These are phyloP conservation scores for Knoxia roxburghii DNA, from an alignment of 257 asterid genomes.

Conservation along the genomic window DNA sequence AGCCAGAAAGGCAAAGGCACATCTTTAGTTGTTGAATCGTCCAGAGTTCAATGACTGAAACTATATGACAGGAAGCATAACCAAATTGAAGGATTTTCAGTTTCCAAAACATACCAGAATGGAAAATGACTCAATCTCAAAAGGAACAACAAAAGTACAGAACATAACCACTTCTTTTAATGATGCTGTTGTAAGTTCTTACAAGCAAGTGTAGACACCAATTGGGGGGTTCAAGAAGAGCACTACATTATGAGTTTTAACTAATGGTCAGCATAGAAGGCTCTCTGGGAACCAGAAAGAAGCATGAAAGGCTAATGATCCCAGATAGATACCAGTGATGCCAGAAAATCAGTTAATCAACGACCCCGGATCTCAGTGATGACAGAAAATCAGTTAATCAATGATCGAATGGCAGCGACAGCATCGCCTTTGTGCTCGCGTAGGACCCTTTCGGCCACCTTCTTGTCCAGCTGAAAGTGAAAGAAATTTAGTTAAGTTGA, in stretches of 20 bases:
- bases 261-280: not conserved
- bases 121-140: not conserved
- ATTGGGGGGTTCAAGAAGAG: not conserved
- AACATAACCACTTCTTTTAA: not conserved
- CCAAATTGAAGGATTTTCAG: too few species aligned
- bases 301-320: not conserved
- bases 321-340: not conserved
- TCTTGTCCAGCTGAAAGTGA: constrained; percentile 63
- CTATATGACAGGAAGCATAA: too few species aligned
- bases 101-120: too few species aligned
- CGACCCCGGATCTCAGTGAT: too few species aligned
- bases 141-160: too few species aligned
- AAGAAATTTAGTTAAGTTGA: not conserved
- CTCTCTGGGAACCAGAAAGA: not conserved
- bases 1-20: too few species aligned
- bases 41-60: too few species aligned
- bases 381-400: constrained; percentile 36
- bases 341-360: not conserved
- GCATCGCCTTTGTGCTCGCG: constrained; percentile 94
- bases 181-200: not conserved
- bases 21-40: too few species aligned
- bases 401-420: constrained; percentile 82
- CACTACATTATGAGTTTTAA: too few species aligned
- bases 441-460: constrained; percentile 78
- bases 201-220: not conserved